phyloP scores from a whole-genome alignment of 1,284 basidiomycete genomes.

The Malassezia equina region DNA sequence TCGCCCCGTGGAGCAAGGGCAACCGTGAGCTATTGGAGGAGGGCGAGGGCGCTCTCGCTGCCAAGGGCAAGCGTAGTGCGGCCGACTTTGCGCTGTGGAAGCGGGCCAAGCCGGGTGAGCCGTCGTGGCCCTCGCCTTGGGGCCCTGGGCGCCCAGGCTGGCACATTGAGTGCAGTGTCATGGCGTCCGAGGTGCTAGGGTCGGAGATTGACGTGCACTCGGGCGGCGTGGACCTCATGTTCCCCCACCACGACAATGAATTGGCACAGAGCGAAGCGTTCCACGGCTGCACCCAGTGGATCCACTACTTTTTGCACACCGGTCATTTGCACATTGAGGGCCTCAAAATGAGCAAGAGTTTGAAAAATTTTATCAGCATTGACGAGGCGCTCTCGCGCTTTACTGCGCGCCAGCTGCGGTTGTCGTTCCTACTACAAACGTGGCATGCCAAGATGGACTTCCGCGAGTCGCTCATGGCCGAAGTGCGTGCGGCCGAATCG shows the following conservation, averaged over 20 bases:
- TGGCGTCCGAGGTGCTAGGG: constrained; percentile 88
- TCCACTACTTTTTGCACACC: constrained; percentile 97
- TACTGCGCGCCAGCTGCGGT: constrained; percentile 77
- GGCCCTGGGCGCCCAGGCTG: constrained; percentile 93
- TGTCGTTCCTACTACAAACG: constrained; percentile 80
- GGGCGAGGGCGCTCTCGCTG: constrained; percentile 69
- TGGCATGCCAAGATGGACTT: constrained; percentile 95
- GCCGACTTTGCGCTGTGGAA: constrained; percentile 97
- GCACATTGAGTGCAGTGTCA: constrained; percentile 99
- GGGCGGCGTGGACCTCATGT: constrained; percentile 89
- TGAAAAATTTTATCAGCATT: constrained; percentile 99
- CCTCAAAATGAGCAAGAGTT: constrained; percentile 96
- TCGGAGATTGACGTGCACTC: constrained; percentile 95
- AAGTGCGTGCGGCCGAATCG: constrained; percentile 75
- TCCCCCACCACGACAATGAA: constrained; percentile 99
- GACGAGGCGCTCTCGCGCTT: constrained; percentile 84
- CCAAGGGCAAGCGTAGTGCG: constrained; percentile 56
- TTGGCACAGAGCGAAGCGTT: constrained; percentile 87
- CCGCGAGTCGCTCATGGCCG: constrained; percentile 71
- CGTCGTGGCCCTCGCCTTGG: constrained; percentile 93
- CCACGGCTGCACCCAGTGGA: constrained; percentile 85
- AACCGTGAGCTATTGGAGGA: constrained; percentile 82
- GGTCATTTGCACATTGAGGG: constrained; percentile 98
- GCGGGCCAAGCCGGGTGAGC: constrained; percentile 92
- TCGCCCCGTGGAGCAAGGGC: constrained; percentile 89